phyloP scores from a whole-genome alignment of 768 basidiomycete genomes.

The Xerocomellus chrysenteron region DNA sequence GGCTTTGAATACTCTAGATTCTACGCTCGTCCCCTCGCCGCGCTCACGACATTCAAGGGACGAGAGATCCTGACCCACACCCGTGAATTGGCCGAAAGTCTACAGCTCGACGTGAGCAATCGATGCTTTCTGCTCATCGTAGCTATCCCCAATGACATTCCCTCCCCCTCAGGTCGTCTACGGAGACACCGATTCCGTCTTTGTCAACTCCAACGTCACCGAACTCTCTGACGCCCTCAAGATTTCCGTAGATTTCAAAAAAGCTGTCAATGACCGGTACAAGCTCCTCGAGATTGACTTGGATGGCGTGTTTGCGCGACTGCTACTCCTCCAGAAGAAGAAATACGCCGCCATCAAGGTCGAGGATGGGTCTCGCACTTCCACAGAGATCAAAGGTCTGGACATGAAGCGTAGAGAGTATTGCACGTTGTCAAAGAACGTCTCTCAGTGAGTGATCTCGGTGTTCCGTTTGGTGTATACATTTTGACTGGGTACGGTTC shows the following conservation, averaged over 20 bases:
- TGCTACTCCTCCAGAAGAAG: constrained; percentile 95
- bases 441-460: constrained; percentile 72
- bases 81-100: constrained; percentile 84
- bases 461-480: not conserved
- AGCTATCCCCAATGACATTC: not conserved
- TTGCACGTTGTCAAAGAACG: constrained; percentile 84
- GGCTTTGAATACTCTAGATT: constrained; percentile 97
- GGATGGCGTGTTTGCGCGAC: constrained; percentile 89
- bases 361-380: constrained; percentile 74
- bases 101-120: constrained; percentile 80
- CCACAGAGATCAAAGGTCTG: constrained; percentile 91
- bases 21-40: constrained; percentile 95
- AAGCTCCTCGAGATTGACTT: constrained; percentile 95
- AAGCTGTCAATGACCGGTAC: constrained; percentile 94
- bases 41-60: constrained; percentile 96
- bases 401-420: constrained; percentile 99
- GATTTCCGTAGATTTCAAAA: constrained; percentile 92
- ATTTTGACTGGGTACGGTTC: constrained; percentile 1
- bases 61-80: constrained; percentile 96
- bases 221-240: constrained; percentile 87
- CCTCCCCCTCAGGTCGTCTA: constrained; percentile 77
- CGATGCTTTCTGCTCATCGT: not conserved
- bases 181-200: constrained; percentile 98
- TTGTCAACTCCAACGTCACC: constrained; percentile 93
- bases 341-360: constrained; percentile 98